Percentiles rank a stretch among this genome's conserved stretches.
Evolutionary conservation across 2,329 filamentous ascomycete species (phyloP).

Genomic region (Tolypocladium cylindrosporum): DNA sequence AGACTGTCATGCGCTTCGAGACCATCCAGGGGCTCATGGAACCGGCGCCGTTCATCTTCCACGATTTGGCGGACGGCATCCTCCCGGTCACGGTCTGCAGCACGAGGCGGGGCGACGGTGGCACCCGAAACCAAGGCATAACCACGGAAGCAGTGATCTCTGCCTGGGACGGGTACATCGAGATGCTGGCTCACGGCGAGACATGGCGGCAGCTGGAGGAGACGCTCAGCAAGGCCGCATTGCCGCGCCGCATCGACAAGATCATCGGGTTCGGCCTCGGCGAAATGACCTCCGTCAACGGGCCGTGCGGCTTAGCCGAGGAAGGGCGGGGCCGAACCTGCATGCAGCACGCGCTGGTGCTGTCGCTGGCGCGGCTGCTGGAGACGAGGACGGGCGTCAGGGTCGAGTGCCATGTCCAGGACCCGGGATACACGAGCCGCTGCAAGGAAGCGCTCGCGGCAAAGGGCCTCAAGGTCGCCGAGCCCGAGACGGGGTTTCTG

Average conservation of each 20-base stretch:
- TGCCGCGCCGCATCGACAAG: not conserved
- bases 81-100: too few species aligned
- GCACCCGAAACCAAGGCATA: too few species aligned
- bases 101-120: too few species aligned
- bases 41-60: too few species aligned
- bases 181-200: not conserved
- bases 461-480: slow-evolving; percentile 4
- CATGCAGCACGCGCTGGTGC: slow-evolving; percentile 3
- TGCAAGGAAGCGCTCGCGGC: slow-evolving; percentile 2
- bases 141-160: too few species aligned
- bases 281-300: not conserved
- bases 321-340: not conserved
- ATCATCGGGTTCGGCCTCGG: slow-evolving; percentile 3
- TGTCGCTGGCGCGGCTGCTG: not conserved
- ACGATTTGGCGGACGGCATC: too few species aligned
- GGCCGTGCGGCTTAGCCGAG: not conserved
- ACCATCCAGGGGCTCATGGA: too few species aligned
- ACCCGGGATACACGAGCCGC: slow-evolving; percentile 4
- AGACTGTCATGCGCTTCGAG: too few species aligned
- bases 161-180: not conserved
- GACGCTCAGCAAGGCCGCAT: not conserved
- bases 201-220: not conserved
- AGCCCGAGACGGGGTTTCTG: slow-evolving; percentile 8
- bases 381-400: not conserved
- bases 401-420: slow-evolving; percentile 5